phyloP scores from a whole-genome alignment of 2,329 filamentous ascomycete species.

The Aspergillus arachidicola region DNA sequence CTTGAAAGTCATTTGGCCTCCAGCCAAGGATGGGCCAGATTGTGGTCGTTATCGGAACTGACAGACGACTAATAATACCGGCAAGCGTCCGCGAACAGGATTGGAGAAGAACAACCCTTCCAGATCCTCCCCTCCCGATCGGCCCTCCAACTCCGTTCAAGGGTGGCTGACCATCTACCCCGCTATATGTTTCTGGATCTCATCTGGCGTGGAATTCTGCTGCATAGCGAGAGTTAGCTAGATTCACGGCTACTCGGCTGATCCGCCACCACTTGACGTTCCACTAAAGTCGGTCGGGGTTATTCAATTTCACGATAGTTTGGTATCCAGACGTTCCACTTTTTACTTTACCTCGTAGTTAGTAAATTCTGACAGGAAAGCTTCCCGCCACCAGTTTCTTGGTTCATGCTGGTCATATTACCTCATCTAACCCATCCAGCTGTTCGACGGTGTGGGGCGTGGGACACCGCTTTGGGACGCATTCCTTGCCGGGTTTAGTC shows the following conservation, averaged over 20 bases:
- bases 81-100: conserved; percentile 15
- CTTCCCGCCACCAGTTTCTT: neutral
- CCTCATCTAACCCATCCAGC: neutral
- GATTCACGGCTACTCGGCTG: conserved; percentile 2
- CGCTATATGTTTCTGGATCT: conserved; percentile 25
- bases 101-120: conserved; percentile 9
- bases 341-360: neutral
- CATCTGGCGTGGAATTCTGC: conserved; percentile 15
- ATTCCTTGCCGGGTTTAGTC: conserved; percentile 2
- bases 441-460: neutral
- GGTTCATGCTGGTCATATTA: neutral
- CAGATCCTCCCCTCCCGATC: conserved; percentile 14
- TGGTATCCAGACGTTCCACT: neutral
- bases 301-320: neutral
- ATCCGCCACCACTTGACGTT: neutral
- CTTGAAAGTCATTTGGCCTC: too few relatives aligned
- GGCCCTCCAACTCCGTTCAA: conserved; percentile 8
- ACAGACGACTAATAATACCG: conserved; percentile 12
- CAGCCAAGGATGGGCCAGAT: too few relatives aligned
- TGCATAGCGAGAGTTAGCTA: conserved; percentile 6
- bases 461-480: neutral
- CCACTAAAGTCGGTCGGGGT: neutral
- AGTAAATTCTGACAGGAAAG: neutral
- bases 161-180: conserved; percentile 14
- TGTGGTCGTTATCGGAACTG: neutral